A percentile compares a stretch with the other conserved stretches of the same genome.
phyloP scores from a whole-genome alignment of 768 basidiomycete genomes.

The Panaeolus papilionaceus region DNA sequence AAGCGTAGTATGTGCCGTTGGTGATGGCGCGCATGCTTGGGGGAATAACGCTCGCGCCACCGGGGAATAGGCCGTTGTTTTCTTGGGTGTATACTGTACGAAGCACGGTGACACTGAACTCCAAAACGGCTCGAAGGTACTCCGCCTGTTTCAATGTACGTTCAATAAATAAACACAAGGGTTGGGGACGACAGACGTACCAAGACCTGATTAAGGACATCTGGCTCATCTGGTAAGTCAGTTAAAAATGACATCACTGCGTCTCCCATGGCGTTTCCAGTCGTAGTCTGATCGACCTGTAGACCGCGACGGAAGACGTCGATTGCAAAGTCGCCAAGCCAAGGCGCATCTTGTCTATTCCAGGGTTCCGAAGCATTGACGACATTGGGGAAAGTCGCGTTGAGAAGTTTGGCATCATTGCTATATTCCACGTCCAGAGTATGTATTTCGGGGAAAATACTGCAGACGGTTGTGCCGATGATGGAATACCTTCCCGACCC shows the following conservation, averaged over 20 bases:
- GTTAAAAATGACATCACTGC: conserved; percentile 25
- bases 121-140: conserved; percentile 30
- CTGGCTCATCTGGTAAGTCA: conserved; percentile 20
- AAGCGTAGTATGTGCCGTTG: conserved; percentile 27
- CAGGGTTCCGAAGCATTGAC: conserved; percentile 26
- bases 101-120: conserved; percentile 32
- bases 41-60: conserved; percentile 24
- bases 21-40: no score
- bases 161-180: not conserved
- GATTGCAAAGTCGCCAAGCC: conserved; percentile 28
- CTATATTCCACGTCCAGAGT: conserved; percentile 26
- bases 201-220: conserved; percentile 24
- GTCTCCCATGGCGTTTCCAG: conserved; percentile 29
- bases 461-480: conserved; percentile 26
- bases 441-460: conserved; percentile 25
- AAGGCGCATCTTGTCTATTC: conserved; percentile 24
- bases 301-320: conserved; percentile 27
- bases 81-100: conserved; percentile 28
- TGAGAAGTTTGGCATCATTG: conserved; percentile 23
- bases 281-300: conserved; percentile 24
- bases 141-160: conserved; percentile 16
- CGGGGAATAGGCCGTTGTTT: conserved; percentile 24
- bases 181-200: conserved; percentile 18
- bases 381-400: conserved; percentile 28
- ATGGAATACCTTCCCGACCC: conserved; percentile 25